A percentile compares a stretch with the other conserved stretches of the same genome.
Evolutionary conservation across 2,329 filamentous ascomycete species (phyloP).

Genomic region (Sporothrix curviconia): DNA sequence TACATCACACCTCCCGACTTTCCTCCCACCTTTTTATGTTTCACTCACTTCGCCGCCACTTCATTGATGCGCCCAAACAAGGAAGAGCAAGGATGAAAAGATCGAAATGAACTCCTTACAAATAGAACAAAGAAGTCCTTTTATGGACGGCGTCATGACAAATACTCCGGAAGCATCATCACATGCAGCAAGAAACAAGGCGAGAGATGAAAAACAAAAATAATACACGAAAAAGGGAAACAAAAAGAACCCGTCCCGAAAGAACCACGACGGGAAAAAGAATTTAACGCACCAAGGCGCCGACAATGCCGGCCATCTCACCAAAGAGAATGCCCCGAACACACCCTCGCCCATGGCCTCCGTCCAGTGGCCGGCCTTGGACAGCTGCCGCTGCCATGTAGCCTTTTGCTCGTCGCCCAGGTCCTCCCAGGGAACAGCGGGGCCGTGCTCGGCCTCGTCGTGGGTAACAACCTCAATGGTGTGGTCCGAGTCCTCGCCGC

Average conservation of each 20-base stretch:
- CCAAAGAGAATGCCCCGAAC: conserved; percentile 73
- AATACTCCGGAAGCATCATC: not conserved
- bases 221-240: not conserved
- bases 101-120: not conserved
- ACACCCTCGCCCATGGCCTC: conserved; percentile 70
- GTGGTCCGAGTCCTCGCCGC: conserved; percentile 19
- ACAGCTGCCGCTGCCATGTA: conserved; percentile 63
- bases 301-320: conserved; percentile 59
- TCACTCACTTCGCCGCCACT: too few relatives aligned
- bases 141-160: not conserved
- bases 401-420: conserved; percentile 55
- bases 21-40: not conserved
- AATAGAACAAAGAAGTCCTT: conserved; percentile 2
- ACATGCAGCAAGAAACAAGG: not conserved
- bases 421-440: conserved; percentile 61
- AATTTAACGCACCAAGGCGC: conserved; percentile 36
- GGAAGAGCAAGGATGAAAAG: not conserved
- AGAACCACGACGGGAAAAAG: not conserved
- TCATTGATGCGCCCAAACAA: too few relatives aligned
- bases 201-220: not conserved
- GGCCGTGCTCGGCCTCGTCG: conserved; percentile 40
- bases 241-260: not conserved
- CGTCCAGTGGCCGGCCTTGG: conserved; percentile 70
- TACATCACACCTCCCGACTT: too few relatives aligned
- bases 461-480: conserved; percentile 37